phyloP scores from a whole-genome alignment of 331 rosid genomes.

The Rosa hybrid region DNA sequence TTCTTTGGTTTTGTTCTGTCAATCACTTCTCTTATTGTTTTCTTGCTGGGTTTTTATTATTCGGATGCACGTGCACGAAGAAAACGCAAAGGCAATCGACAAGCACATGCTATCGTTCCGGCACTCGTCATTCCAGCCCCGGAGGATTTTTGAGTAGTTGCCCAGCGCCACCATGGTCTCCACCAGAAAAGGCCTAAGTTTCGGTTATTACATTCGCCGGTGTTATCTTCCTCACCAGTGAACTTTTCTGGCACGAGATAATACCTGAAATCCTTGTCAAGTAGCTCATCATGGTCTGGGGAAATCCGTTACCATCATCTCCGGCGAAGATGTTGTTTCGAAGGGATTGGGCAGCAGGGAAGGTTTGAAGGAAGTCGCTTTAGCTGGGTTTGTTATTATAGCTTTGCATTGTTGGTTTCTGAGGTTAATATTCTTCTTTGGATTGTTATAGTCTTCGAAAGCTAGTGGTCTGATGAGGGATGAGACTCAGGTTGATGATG shows the following conservation, averaged over 20 bases:
- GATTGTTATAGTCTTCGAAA: neutral
- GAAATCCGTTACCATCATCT: constrained; percentile 20
- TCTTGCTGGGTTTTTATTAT: neutral
- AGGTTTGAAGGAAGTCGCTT: neutral
- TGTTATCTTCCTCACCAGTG: too few species aligned
- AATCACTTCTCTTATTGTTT: neutral
- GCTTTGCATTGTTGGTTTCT: neutral
- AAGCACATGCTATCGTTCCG: too few species aligned
- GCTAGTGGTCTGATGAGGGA: neutral
- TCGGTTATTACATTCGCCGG: too few species aligned
- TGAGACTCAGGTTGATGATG: neutral
- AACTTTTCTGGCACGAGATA: too few species aligned
- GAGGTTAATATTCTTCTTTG: neutral
- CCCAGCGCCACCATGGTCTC: too few species aligned
- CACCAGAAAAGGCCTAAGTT: too few species aligned
- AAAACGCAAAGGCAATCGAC: neutral
- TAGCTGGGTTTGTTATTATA: neutral
- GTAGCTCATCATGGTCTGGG: constrained; percentile 49
- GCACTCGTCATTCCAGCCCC: too few species aligned
- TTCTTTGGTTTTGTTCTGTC: neutral
- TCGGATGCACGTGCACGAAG: neutral
- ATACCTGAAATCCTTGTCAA: constrained; percentile 50
- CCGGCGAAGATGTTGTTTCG: neutral
- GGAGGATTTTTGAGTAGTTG: too few species aligned
- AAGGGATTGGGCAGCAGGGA: neutral